Conservation (phyloP, 2,329 filamentous ascomycete genomes). For the Colletotrichum spaethianum region DNA sequence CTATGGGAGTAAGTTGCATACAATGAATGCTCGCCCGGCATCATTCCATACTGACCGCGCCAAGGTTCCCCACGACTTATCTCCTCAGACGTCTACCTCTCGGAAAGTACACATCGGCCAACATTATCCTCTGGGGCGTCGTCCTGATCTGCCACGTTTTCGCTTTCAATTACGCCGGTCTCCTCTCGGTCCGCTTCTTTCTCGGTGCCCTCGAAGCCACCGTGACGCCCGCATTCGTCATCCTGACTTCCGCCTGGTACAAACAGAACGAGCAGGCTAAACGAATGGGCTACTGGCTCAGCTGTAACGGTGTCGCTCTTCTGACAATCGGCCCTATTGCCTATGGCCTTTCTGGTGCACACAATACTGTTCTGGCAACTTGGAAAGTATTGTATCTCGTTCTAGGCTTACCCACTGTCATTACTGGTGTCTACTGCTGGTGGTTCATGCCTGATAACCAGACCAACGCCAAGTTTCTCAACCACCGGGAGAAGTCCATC, state of each 20-base stretch:
- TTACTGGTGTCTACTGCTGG: slow-evolving; percentile 42
- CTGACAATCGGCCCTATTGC: slow-evolving; percentile 43
- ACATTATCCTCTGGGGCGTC: slow-evolving; percentile 58
- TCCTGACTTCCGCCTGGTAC: slow-evolving; percentile 47
- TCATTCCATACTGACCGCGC: not conserved
- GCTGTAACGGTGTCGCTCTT: slow-evolving; percentile 43
- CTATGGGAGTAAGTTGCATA: slow-evolving; percentile 41
- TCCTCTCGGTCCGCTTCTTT: slow-evolving; percentile 44
- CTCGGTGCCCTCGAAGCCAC: slow-evolving; percentile 47
- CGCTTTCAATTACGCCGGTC: slow-evolving; percentile 43
- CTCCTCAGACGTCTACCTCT: slow-evolving; percentile 51
- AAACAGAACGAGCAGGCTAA: slow-evolving; percentile 50
- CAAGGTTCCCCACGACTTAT: slow-evolving; percentile 54
- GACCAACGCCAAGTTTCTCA: slow-evolving; percentile 71
- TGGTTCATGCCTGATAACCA: slow-evolving; percentile 67
- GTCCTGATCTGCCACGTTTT: slow-evolving; percentile 45
- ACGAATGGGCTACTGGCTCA: slow-evolving; percentile 47
- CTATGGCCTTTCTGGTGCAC: slow-evolving; percentile 44
- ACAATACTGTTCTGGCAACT: slow-evolving; percentile 34
- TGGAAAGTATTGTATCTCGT: slow-evolving; percentile 48
- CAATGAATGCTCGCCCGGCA: not conserved
- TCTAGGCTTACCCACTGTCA: slow-evolving; percentile 47
- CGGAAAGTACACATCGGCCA: slow-evolving; percentile 52
- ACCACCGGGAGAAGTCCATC: slow-evolving; percentile 64
- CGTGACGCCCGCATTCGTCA: slow-evolving; percentile 46